phyloP scores from a whole-genome alignment of 2,329 filamentous ascomycete species.

The Alternaria burnsii region DNA sequence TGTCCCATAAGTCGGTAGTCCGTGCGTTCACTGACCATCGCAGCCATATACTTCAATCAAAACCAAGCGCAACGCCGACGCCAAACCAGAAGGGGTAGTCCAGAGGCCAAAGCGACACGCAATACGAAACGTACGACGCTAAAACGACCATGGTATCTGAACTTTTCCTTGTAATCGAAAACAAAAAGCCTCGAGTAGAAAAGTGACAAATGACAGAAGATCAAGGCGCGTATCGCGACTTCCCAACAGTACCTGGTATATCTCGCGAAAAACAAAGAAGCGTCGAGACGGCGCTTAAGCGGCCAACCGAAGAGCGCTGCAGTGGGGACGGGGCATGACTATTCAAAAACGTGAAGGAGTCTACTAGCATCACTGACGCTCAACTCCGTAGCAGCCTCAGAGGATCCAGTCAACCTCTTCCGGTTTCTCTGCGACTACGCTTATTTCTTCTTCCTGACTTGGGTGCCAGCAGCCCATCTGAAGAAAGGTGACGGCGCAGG shows the following conservation, averaged over 20 bases:
- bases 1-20: neutral
- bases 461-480: conserved; percentile 33
- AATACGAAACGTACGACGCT: conserved; percentile 16
- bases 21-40: neutral
- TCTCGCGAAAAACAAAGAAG: neutral
- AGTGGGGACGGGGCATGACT: neutral
- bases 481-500: conserved; percentile 26
- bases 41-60: neutral
- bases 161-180: conserved; percentile 23
- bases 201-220: neutral
- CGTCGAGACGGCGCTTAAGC: neutral
- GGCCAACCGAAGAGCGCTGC: neutral
- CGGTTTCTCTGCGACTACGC: neutral
- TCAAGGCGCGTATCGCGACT: neutral
- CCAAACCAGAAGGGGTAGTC: conserved; percentile 9
- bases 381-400: neutral
- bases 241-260: neutral
- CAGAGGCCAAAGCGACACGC: conserved; percentile 10
- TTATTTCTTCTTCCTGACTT: conserved; percentile 16
- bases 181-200: neutral
- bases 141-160: conserved; percentile 31
- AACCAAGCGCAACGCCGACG: conserved; percentile 8
- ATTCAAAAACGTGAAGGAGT: neutral
- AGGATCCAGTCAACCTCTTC: neutral
- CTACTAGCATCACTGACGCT: neutral